These are phyloP conservation scores for Spiraea crenata DNA, from an alignment of 331 rosid genomes.

Conservation along the genomic window DNA sequence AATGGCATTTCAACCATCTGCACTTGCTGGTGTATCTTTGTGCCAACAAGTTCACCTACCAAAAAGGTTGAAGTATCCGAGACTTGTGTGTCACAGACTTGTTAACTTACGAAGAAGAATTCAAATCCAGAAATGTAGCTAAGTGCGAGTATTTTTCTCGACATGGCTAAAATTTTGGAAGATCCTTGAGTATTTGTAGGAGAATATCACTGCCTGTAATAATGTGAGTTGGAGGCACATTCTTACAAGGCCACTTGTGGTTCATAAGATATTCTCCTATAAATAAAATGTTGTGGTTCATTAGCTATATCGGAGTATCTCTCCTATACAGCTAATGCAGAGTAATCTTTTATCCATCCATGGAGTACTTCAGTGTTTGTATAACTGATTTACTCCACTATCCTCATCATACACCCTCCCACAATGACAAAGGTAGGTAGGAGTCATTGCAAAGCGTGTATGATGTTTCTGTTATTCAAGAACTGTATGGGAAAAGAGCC, in stretches of 20 bases:
- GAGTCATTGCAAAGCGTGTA: neutral
- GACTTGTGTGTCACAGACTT: neutral
- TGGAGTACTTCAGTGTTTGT: neutral
- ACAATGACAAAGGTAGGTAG: neutral
- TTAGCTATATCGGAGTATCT: neutral
- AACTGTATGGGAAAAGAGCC: constrained; percentile 1
- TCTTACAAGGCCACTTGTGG: neutral
- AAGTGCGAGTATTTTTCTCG: no score
- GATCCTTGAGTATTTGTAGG: neutral
- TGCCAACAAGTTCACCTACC: neutral
- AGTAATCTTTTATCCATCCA: neutral
- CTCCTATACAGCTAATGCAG: constrained; percentile 9
- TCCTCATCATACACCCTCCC: neutral
- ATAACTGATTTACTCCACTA: neutral
- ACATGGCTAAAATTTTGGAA: no score
- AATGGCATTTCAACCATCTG: neutral
- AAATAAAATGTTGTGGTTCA: neutral
- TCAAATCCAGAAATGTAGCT: neutral
- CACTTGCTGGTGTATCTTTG: constrained; percentile 1
- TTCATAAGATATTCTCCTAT: constrained; percentile 3
- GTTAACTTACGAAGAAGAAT: neutral
- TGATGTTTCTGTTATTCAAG: neutral
- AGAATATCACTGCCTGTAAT: neutral
- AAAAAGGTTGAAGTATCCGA: neutral
- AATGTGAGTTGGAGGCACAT: neutral